These are phyloP conservation scores for Parachaetomium inaequale DNA, from an alignment of 495 filamentous ascomycete species.

Conservation along the genomic window DNA sequence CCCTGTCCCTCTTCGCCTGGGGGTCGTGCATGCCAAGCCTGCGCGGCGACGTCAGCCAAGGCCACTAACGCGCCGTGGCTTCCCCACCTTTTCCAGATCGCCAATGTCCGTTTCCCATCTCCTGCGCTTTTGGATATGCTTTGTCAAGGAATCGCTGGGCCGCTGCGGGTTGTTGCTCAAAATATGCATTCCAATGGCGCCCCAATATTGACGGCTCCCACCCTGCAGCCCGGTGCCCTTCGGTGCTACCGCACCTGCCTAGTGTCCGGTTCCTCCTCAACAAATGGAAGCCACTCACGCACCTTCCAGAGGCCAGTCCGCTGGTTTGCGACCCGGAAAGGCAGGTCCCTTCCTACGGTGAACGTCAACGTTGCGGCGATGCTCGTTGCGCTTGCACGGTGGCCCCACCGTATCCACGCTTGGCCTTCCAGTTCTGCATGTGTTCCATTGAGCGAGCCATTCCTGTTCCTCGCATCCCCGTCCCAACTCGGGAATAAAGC, in stretches of 20 bases:
- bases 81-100: conserved; percentile 14
- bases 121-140: conserved; percentile 9
- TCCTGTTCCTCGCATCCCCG: conserved; percentile 9
- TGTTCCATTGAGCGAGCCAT: conserved; percentile 7
- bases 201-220: conserved; percentile 3
- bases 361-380: not conserved
- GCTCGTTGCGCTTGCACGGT: not conserved
- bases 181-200: conserved; percentile 1
- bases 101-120: conserved; percentile 17
- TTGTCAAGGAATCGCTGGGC: conserved; percentile 8
- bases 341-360: not conserved
- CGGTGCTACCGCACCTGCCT: not conserved
- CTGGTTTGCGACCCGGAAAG: not conserved
- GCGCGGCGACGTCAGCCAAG: conserved; percentile 11
- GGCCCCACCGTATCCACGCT: not conserved
- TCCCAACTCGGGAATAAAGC: conserved; percentile 11
- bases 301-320: not conserved
- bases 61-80: conserved; percentile 1
- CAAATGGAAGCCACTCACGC: not conserved
- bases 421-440: conserved; percentile 1
- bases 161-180: not conserved
- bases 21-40: not conserved
- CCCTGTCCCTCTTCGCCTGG: not conserved
- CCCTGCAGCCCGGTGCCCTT: conserved; percentile 4
- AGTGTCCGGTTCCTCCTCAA: conserved; percentile 2